Evolutionary conservation across 2,329 filamentous ascomycete genomes (phyloP).

Genomic region (Clarireedia homoeocarpa): DNA sequence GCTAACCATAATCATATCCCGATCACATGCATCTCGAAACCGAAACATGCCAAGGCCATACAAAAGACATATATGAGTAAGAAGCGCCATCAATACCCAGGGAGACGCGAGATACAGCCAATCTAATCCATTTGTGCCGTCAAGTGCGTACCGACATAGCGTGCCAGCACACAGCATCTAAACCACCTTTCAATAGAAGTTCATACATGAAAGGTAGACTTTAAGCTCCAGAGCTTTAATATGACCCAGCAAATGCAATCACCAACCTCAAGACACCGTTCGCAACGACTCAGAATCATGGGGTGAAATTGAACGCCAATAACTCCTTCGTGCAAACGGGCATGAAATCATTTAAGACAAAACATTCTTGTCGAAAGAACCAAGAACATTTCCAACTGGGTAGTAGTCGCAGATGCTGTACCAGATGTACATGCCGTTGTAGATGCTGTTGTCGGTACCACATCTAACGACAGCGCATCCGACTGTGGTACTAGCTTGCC

Average conservation of each 20-base stretch:
- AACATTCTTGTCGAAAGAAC: slow-evolving; percentile 3
- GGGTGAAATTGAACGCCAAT: neutral
- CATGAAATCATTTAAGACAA: slow-evolving; percentile 8
- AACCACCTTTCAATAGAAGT: slow-evolving; percentile 9
- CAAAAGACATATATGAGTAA: slow-evolving; percentile 1
- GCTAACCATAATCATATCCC: neutral
- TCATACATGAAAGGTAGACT: slow-evolving; percentile 9
- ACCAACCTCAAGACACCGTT: neutral
- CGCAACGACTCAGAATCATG: neutral
- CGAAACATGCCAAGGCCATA: neutral
- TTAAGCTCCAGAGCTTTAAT: slow-evolving; percentile 2
- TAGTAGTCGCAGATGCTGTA: slow-evolving; percentile 30
- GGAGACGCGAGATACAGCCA: slow-evolving; percentile 2
- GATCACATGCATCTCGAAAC: neutral
- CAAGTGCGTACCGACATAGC: slow-evolving; percentile 4
- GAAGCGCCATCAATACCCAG: slow-evolving; percentile 2
- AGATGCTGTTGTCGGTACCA: slow-evolving; percentile 39
- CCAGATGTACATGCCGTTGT: slow-evolving; percentile 69
- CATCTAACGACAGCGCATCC: slow-evolving; percentile 52
- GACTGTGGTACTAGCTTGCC: slow-evolving; percentile 52
- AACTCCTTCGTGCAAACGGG: slow-evolving; percentile 8
- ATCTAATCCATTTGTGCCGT: neutral
- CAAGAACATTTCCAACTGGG: slow-evolving; percentile 8
- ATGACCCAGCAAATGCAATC: neutral
- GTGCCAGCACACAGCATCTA: slow-evolving; percentile 1